Conservation (phyloP, 2,329 filamentous ascomycete species). For the Monilinia fructigena region DNA sequence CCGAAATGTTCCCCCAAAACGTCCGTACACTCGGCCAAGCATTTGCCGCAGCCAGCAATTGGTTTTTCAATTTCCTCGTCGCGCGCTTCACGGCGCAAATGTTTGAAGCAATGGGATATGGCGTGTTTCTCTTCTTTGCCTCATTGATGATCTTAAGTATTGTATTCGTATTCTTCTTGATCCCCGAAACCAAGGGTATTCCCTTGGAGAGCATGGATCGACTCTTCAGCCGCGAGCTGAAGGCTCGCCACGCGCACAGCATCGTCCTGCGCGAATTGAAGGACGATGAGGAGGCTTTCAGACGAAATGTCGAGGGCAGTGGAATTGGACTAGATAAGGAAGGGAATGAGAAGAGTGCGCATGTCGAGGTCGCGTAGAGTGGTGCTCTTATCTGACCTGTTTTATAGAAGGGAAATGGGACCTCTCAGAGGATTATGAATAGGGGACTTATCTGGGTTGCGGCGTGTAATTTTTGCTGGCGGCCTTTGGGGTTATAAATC, state of each 20-base stretch:
- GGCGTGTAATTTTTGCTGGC: background rate
- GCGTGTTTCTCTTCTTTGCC: conserved; percentile 69
- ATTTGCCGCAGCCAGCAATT: conserved; percentile 68
- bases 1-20: conserved; percentile 49
- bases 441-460: no score
- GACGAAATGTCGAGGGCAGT: conserved; percentile 21
- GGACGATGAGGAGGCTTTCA: conserved; percentile 33
- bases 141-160: conserved; percentile 58
- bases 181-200: conserved; percentile 66
- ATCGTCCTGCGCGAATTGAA: conserved; percentile 34
- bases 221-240: conserved; percentile 49
- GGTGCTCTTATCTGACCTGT: background rate
- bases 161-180: conserved; percentile 59
- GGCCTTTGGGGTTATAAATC: background rate
- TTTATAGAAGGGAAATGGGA: background rate
- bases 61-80: conserved; percentile 67
- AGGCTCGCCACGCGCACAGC: conserved; percentile 32
- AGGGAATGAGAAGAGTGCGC: conserved; percentile 28
- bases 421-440: no score
- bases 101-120: conserved; percentile 58
- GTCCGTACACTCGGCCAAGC: conserved; percentile 69
- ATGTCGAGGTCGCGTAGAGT: conserved; percentile 17
- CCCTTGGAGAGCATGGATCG: conserved; percentile 65
- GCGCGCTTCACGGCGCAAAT: conserved; percentile 66
- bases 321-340: conserved; percentile 26